Evolutionary conservation across 2,329 filamentous ascomycete species (phyloP).

Genomic region (Phymatotrichopsis omnivora): DNA sequence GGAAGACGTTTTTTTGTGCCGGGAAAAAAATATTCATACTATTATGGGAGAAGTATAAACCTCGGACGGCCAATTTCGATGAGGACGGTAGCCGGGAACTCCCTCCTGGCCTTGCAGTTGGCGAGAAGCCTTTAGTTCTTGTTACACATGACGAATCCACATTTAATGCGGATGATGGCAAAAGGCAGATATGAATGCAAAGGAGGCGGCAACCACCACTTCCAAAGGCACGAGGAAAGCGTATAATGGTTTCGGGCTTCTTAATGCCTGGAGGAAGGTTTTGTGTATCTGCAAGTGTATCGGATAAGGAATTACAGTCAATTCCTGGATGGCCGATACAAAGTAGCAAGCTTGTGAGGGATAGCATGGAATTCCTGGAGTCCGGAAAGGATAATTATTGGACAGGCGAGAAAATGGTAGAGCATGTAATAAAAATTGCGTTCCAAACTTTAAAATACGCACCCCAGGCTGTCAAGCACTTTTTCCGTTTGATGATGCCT

Average conservation of each 20-base stretch:
- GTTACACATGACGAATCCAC: constrained; percentile 12
- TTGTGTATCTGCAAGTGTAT: not conserved
- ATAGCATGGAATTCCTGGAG: constrained; percentile 6
- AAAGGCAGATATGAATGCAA: constrained; percentile 1
- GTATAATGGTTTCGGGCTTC: constrained; percentile 11
- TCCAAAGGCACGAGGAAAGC: constrained; percentile 2
- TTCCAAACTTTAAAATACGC: constrained; percentile 3
- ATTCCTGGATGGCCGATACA: not conserved
- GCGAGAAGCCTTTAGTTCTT: constrained; percentile 3
- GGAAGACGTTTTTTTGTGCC: constrained; percentile 7
- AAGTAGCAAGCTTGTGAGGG: not conserved
- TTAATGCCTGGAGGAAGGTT: not conserved
- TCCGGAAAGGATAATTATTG: constrained; percentile 9
- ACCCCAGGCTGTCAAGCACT: constrained; percentile 1
- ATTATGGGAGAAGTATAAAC: not conserved
- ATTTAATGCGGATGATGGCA: constrained; percentile 13
- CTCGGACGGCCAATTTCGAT: not conserved
- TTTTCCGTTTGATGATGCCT: constrained; percentile 5
- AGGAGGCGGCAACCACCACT: not conserved
- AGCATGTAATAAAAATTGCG: constrained; percentile 1
- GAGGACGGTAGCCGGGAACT: constrained; percentile 6
- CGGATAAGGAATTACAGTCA: not conserved
- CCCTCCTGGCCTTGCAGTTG: not conserved
- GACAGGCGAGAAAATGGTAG: constrained; percentile 9
- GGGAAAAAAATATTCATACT: constrained; percentile 4